Base-by-base conservation (phyloP, 2,329 filamentous ascomycete species). In the Ascochyta viciae-villosae region DNA sequence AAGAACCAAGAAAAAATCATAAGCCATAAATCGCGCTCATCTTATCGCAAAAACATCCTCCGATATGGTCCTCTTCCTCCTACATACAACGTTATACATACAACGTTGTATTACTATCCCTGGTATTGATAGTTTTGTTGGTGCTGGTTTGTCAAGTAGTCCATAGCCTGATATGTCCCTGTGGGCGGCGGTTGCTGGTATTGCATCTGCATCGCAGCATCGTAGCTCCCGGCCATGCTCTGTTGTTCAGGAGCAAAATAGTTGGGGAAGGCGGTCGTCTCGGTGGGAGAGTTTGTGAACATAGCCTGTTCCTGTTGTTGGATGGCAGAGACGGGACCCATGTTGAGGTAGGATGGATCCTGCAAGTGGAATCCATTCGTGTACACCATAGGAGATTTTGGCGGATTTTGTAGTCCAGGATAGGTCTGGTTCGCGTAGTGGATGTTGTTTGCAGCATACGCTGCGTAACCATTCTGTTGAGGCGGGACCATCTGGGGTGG, bases 241-340 rank as follows among this genome's bases (percentile, higher is more conserved):
- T 72, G 71, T 29, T 68, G 64, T 43, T 75, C 71, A 13, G 54
- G 49, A 2, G 67, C 62, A 29, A 71, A 75, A 51, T 75, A 75
- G 27, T 64, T 71, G 24, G 67, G 71, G 26, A 71, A 70, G 16
- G 61, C 74, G 2, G 67, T 70, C 13, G 71, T 66, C 29, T 77
- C 74, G 6, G 76, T 64, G 0, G 74, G 74, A n/a, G 74, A 76
- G 27, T 73, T 66, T 13, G 70, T 73, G 44, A 74, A 76, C 26
- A 74, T 58, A 2, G 65, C 44, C 41, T 72, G 68, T 37, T 68
- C 67, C 31, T 65, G 67, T 47, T 68, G 67, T 43, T 68, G 67
- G 46, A 73, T 57, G 6, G 66, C 63, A 22, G 72, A 71, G 41
- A 71, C 61, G 47, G 64, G 64, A 9, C 66, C 64, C 38, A 51